Base-by-base conservation (phyloP, 305 asterid genomes). In the Rubia tinctorum region DNA sequence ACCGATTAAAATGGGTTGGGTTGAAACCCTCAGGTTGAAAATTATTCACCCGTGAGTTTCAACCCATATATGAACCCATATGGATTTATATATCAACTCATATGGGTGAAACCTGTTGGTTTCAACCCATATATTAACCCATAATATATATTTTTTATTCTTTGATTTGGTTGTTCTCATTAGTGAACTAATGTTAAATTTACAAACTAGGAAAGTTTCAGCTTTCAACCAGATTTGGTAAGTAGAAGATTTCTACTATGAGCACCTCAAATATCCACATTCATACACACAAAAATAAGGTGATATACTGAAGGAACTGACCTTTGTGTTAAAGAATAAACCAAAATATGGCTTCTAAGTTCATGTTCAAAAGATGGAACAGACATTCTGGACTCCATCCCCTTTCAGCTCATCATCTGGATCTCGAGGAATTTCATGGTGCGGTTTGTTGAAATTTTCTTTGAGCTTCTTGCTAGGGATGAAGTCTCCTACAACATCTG, bases 401-500 rank as follows among this genome's bases (percentile, higher is more conserved):
- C 87, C 86, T 55, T 73, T 74, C 72, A 80, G 85, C 64, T 85
- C 91, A 18, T 86, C 84, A 7, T 72, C 77, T 9, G 89, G 87
- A 79, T 87, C 87, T 67, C 84, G 81, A 0, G 98, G 96, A 68
- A 92, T 85, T 72, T 95, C 96, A 75, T 95, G 96, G 44, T 98
- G 90, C 8, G 96, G 90, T 79, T 83, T 92, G 76, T 75, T 88
- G 80, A 89, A 92, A 82, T 92, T 95, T 75, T 95, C 97, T 40
- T 98, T 92, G 69, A 95, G 90, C 86, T 90, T 95, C 84, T 86
- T 92, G 67, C 88, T 82, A 4, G 98, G 98, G 82, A 93, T 93
- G 79, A 90, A 88, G 81, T 95, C 98, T 76, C 98, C 98, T 10
- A 90, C 95, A 58, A 82, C 84, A 79, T 95, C 99, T 88, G 83